These are phyloP conservation scores for Podaxis sp. DNA, from an alignment of 768 basidiomycete species.

Conservation along the genomic window DNA sequence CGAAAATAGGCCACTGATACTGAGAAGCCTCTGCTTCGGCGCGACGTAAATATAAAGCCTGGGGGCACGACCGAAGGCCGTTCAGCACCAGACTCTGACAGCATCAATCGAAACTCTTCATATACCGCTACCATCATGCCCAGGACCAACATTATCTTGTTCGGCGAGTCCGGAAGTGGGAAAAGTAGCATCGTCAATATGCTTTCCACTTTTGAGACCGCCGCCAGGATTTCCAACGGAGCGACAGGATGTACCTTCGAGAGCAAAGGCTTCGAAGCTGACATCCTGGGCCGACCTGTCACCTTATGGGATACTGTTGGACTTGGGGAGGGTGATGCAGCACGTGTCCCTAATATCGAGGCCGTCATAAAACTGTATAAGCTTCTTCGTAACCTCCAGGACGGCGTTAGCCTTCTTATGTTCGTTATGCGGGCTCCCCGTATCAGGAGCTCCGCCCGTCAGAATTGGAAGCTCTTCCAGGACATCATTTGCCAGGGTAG, in stretches of 20 bases:
- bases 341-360: constrained; percentile 16
- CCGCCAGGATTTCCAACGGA: constrained; percentile 31
- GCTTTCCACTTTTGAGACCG: constrained; percentile 19
- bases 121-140: not conserved
- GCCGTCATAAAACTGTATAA: constrained; percentile 28
- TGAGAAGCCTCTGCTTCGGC: no score
- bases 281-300: constrained; percentile 25
- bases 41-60: no score
- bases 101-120: not conserved
- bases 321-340: constrained; percentile 20
- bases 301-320: constrained; percentile 41
- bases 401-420: constrained; percentile 39
- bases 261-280: constrained; percentile 24
- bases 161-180: constrained; percentile 35
- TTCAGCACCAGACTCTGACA: not conserved
- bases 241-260: constrained; percentile 37
- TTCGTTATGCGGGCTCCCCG: constrained; percentile 40
- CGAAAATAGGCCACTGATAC: no score
- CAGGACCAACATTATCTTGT: constrained; percentile 30
- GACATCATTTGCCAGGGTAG: constrained; percentile 35
- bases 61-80: not conserved
- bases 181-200: constrained; percentile 33
- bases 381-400: constrained; percentile 33
- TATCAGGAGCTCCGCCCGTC: constrained; percentile 30
- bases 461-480: constrained; percentile 39